Evolutionary conservation across 2,329 filamentous ascomycete genomes (phyloP), one percentile per base, ranked within the genome.

Genomic region (Calcarisporium arbuscula): DNA sequence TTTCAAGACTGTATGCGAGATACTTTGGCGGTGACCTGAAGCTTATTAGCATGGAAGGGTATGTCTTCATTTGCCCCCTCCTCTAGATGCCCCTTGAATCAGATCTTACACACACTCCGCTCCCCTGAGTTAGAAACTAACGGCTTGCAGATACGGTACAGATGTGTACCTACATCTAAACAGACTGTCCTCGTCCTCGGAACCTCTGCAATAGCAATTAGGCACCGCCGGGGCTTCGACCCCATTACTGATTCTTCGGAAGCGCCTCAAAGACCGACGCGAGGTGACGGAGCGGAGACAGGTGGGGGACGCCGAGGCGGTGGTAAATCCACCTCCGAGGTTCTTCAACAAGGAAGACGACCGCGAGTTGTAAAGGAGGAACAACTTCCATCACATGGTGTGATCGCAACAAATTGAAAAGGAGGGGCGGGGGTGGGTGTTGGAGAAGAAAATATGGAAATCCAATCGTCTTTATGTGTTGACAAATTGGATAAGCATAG

Each of bases 21-120:
- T 98, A 98, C 65, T 98, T 98, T 65, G 92, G 92, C 40, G 92
- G 92, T 39, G 92, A 98, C 60, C 61, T 98, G 51, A 96, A 96
- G 64, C 64, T 98, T 58, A 98, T 98, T 54, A 95, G 88, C 59
- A 98, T 98, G 92, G 92, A 98, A 70, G 92, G 92, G 86, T 95
- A 69, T 71, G 84, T 58, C 32, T 35, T 28, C 15, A 22, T 31
- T 43, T 39, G 21, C 32, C 21, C 33, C 14, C 35, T 30, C 20
- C 28, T 28, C 32, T n/a, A n/a, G n/a, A 19, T 32, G 42, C 22
- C 25, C 30, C 12, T 14, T 19, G 3, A 8, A 20, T 20, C 21
- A 14, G 21, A 10, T 28, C 9, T 19, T 6, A 25, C n/a, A 5
- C 10, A 23, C 18, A 12, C 18, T 31, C 12, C 20, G 30, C 18